Evolutionary conservation across 257 asterid genomes (phyloP).

Genomic region (Solanum sitiens): DNA sequence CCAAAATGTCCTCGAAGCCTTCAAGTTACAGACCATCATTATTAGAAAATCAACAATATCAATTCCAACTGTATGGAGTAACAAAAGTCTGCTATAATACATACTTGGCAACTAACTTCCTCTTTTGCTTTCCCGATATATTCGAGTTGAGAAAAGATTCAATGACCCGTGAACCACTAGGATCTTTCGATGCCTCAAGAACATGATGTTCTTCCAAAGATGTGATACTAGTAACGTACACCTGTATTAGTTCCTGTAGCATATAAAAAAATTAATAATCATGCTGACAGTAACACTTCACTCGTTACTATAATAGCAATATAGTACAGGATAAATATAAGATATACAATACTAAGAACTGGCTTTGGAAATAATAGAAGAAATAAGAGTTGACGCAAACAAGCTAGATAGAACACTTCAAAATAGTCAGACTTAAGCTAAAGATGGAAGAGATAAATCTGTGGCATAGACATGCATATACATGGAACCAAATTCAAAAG

Average conservation of each 20-base stretch:
- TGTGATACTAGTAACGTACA: conserved; percentile 53
- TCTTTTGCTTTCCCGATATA: conserved; percentile 62
- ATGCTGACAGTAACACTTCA: background rate
- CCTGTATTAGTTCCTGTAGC: conserved; percentile 53
- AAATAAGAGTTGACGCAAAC: background rate
- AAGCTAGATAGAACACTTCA: background rate
- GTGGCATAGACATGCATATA: background rate
- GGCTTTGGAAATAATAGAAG: background rate
- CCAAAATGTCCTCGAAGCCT: conserved; percentile 92
- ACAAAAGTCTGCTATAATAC: conserved; percentile 10
- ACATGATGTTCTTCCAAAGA: conserved; percentile 59
- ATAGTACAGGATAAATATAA: background rate
- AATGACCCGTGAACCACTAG: conserved; percentile 79
- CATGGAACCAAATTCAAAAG: background rate
- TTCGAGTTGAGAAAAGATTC: conserved; percentile 81
- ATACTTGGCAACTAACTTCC: conserved; percentile 68
- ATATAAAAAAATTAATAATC: background rate
- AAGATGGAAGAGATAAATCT: background rate
- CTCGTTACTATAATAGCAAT: background rate
- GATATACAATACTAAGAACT: background rate
- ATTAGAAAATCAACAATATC: background rate
- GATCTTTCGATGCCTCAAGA: conserved; percentile 61
- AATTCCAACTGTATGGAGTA: background rate
- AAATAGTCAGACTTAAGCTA: background rate
- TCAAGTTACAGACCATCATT: background rate